A percentile compares a stretch with the other conserved stretches of the same genome.
phyloP scores from a whole-genome alignment of 1,284 basidiomycete genomes.

The Trametes versicolor region DNA sequence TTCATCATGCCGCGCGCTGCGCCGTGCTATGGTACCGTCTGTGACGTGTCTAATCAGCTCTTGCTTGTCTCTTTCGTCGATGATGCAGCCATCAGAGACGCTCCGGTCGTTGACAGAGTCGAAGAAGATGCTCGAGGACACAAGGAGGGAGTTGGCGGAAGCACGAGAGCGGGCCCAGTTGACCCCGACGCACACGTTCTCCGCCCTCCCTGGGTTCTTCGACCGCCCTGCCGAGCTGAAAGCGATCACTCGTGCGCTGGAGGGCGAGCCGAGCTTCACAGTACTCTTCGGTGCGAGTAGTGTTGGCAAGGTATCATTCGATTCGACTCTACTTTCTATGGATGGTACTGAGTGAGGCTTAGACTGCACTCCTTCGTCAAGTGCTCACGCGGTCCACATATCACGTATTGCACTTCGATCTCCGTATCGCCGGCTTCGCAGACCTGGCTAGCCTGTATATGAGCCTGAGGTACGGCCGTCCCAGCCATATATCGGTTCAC shows the following conservation, averaged over 20 bases:
- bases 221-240: slow-evolving; percentile 71
- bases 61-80: slow-evolving; percentile 19
- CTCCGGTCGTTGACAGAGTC: slow-evolving; percentile 82
- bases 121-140: slow-evolving; percentile 77
- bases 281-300: slow-evolving; percentile 84
- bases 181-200: slow-evolving; percentile 80
- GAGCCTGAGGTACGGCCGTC: slow-evolving; percentile 54
- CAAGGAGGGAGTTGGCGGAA: slow-evolving; percentile 75
- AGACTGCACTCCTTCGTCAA: slow-evolving; percentile 83
- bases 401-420: slow-evolving; percentile 85
- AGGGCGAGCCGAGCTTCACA: slow-evolving; percentile 80
- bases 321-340: slow-evolving; percentile 13
- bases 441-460: slow-evolving; percentile 80
- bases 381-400: slow-evolving; percentile 73
- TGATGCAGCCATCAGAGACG: slow-evolving; percentile 74
- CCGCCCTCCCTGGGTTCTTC: slow-evolving; percentile 77
- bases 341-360: slow-evolving; percentile 9
- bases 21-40: slow-evolving; percentile 1
- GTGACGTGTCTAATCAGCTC: slow-evolving; percentile 25
- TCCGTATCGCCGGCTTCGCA: slow-evolving; percentile 85
- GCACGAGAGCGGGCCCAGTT: slow-evolving; percentile 70
- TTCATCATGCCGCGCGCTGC: slow-evolving; percentile 13
- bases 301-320: slow-evolving; percentile 70
- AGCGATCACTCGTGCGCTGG: slow-evolving; percentile 69
- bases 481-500: not conserved